Evolutionary conservation across 2,329 filamentous ascomycete genomes (phyloP).

Genomic region (Leptodontidium sp.): DNA sequence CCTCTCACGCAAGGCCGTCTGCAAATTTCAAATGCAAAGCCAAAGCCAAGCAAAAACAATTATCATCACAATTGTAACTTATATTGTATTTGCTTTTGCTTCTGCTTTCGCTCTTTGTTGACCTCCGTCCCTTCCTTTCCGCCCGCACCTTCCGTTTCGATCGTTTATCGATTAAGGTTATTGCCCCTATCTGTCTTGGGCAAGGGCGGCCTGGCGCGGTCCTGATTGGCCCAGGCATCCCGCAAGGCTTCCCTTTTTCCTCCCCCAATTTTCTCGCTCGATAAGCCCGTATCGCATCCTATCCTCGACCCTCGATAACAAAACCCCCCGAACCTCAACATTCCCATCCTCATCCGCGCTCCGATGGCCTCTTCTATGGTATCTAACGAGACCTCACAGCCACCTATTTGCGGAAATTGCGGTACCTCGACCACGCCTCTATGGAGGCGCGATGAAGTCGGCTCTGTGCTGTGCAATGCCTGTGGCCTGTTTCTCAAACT

Average conservation of each 20-base stretch:
- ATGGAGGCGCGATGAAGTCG: slow-evolving; percentile 96
- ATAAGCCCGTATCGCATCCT: slow-evolving; percentile 17
- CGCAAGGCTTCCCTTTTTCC: slow-evolving; percentile 18
- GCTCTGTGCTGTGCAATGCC: slow-evolving; percentile 96
- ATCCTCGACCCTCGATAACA: slow-evolving; percentile 20
- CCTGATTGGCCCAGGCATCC: slow-evolving; percentile 10
- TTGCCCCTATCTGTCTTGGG: slow-evolving; percentile 24
- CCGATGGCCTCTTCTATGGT: slow-evolving; percentile 54
- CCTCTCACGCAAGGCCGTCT: not conserved
- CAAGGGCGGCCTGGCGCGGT: slow-evolving; percentile 1
- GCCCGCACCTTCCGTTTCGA: slow-evolving; percentile 7
- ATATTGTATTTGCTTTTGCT: slow-evolving; percentile 5
- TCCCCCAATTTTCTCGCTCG: slow-evolving; percentile 15
- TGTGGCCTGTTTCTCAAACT: slow-evolving; percentile 98
- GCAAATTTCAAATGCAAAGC: not conserved
- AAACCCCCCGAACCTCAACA: slow-evolving; percentile 18
- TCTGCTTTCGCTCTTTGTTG: not conserved
- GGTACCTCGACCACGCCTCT: slow-evolving; percentile 93
- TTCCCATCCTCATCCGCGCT: slow-evolving; percentile 49
- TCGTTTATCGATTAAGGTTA: slow-evolving; percentile 23
- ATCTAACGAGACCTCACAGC: slow-evolving; percentile 70
- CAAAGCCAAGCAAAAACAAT: not conserved
- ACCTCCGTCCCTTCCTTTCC: not conserved
- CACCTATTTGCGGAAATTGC: slow-evolving; percentile 90
- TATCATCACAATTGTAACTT: not conserved